Evolutionary conservation across 164 flowering plant species (phyloP), one percentile per base, ranked within the genome.

Genomic region (Taxillus chinensis): DNA sequence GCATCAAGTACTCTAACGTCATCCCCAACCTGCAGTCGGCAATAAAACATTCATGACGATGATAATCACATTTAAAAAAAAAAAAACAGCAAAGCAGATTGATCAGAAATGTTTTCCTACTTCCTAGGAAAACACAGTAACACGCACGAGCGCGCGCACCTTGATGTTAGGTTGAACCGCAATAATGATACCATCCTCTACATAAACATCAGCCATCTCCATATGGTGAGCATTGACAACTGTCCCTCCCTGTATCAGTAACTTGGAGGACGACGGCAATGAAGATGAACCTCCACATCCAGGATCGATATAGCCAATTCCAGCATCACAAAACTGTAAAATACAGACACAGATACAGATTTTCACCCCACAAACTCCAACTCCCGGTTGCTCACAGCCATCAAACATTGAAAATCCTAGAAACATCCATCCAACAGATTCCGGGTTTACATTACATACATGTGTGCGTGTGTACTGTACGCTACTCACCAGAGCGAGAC

Each of bases 171-270:
- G 85, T 69, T 79, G 69, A 16, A 95, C 90, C 17, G 85, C 79
- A 57, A 79, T 79, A 66, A 95, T 78, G 54, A 83, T 70, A 41
- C 99, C 99, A 77, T 95, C 85, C 70, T 91, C 96, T 10, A 95
- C 80, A 68, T 87, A 95, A 62, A 95, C 99, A 85, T 91, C 97
- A 56, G 97, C 96, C 62, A 83, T 60, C 74, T 91, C 82, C 68
- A 78, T 83, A 60, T 77, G 86, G 57, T 91, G 90, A 66, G 99
- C 96, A 73, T 95, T 95, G 7, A 95, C 99, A 49, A 95, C 96
- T 7, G 83, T 95, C 46, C 99, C 99, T 46, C 97, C 99, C 63
- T 80, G 89, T 11, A 95, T 86, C 85, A 95, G 72, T 8, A 95
- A 59, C 87, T 86, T 90, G 39, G 88, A 61, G 15, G 82, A 61